Conservation (phyloP, 352 stramenopile species). For the Phytophthora pini region DNA sequence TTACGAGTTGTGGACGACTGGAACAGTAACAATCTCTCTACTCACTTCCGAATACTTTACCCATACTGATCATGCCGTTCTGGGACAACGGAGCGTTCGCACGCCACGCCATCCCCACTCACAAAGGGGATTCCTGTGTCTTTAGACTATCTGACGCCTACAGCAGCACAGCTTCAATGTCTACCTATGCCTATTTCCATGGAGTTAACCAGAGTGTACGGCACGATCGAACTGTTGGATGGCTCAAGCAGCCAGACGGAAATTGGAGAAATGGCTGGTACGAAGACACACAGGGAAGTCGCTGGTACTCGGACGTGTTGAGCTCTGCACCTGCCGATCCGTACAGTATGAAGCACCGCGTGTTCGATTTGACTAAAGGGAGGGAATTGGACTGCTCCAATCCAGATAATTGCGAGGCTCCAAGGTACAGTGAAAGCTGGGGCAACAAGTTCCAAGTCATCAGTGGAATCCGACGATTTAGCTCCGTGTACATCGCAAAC, state of each 20-base stretch:
- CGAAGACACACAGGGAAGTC: neutral
- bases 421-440: neutral
- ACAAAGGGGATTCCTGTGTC: neutral
- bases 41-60: neutral
- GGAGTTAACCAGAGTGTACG: neutral
- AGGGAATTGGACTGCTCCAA: neutral
- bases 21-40: neutral
- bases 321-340: neutral
- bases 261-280: neutral
- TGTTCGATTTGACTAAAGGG: neutral
- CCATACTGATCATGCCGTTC: neutral
- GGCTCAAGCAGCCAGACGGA: neutral
- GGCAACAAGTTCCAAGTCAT: neutral
- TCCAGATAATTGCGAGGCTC: neutral
- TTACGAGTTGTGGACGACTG: neutral
- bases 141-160: neutral
- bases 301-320: neutral
- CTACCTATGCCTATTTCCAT: neutral
- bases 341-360: neutral
- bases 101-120: neutral
- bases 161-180: neutral
- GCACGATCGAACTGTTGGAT: neutral
- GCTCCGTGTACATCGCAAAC: neutral
- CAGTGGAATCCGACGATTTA: neutral
- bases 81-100: neutral